A percentile compares a stretch with the other conserved stretches of the same genome.
Evolutionary conservation across 2,329 filamentous ascomycete genomes (phyloP).

Genomic region (Ceratocystis variospora): DNA sequence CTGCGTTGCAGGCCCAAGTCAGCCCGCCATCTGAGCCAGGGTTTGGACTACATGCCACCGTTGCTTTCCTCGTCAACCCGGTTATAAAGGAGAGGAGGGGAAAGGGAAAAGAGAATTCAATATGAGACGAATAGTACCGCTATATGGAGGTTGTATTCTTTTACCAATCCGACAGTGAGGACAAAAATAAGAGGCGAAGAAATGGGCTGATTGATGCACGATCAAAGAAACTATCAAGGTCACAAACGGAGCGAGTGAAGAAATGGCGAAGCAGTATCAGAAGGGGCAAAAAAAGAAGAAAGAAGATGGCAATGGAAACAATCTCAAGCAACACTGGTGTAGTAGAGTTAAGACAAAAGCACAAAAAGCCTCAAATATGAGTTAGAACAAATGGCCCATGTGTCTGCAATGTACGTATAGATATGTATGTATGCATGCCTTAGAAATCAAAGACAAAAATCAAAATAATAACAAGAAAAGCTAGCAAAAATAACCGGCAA

Average conservation of each 20-base stretch:
- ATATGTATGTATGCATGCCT: not conserved
- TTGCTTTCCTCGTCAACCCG: not conserved
- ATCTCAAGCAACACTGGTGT: not conserved
- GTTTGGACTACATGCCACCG: not conserved
- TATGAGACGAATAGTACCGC: not conserved
- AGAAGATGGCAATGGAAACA: not conserved
- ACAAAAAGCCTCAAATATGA: not conserved
- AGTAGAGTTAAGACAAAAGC: too few species aligned
- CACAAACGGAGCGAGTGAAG: not conserved
- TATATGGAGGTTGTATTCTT: too few species aligned
- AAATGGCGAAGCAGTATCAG: not conserved
- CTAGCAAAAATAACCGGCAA: conserved; percentile 8
- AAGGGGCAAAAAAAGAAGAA: not conserved
- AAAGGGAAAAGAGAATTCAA: not conserved
- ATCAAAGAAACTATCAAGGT: not conserved
- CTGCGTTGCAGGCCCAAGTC: not conserved
- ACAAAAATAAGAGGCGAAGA: not conserved
- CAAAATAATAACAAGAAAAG: not conserved
- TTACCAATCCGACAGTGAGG: not conserved
- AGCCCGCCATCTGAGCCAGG: not conserved
- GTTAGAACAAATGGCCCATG: not conserved
- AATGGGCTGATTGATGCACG: not conserved
- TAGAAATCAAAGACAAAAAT: not conserved
- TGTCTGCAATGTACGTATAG: too few species aligned
- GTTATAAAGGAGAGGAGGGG: not conserved